Evolutionary conservation across 345 rosid species (phyloP).

Genomic region (Hypericum perforatum): DNA sequence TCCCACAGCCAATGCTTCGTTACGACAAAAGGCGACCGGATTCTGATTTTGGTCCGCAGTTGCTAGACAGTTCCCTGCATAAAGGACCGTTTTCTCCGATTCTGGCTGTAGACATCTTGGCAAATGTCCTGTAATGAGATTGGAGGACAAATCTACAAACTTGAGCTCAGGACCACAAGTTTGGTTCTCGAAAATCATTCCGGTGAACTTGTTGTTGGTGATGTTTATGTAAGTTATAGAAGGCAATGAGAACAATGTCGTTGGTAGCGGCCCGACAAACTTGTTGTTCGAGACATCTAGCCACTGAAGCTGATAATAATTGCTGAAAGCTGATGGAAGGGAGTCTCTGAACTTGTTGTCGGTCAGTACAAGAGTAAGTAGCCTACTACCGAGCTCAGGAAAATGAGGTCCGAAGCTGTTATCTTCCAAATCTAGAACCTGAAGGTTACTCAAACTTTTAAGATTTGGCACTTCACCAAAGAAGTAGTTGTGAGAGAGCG

Average conservation of each 20-base stretch:
- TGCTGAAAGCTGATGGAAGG: conserved; percentile 43
- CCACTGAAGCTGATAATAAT: conserved; percentile 62
- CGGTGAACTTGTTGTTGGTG: conserved; percentile 75
- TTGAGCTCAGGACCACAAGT: conserved; percentile 56
- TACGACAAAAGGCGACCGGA: conserved; percentile 58
- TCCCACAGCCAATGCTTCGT: conserved; percentile 91
- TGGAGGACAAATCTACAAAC: conserved; percentile 66
- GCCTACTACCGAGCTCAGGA: conserved; percentile 62
- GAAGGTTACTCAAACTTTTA: conserved; percentile 63
- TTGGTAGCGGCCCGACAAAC: conserved; percentile 73
- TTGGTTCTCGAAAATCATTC: conserved; percentile 57
- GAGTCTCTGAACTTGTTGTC: conserved; percentile 81
- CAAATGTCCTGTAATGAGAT: conserved; percentile 68
- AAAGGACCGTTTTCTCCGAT: conserved; percentile 37
- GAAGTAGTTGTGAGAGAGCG: conserved; percentile 67
- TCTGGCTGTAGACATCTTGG: conserved; percentile 52
- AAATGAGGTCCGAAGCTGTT: conserved; percentile 67
- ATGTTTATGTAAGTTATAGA: conserved; percentile 49
- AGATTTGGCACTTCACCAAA: conserved; percentile 63
- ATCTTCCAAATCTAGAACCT: conserved; percentile 76
- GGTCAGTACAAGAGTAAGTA: conserved; percentile 59
- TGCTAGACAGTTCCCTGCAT: conserved; percentile 58
- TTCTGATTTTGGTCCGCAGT: conserved; percentile 41
- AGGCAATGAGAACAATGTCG: conserved; percentile 55
- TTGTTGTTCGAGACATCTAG: conserved; percentile 73